Base-by-base conservation (phyloP, 2,329 filamentous ascomycete species). In the Pseudocercospora fijiensis region DNA sequence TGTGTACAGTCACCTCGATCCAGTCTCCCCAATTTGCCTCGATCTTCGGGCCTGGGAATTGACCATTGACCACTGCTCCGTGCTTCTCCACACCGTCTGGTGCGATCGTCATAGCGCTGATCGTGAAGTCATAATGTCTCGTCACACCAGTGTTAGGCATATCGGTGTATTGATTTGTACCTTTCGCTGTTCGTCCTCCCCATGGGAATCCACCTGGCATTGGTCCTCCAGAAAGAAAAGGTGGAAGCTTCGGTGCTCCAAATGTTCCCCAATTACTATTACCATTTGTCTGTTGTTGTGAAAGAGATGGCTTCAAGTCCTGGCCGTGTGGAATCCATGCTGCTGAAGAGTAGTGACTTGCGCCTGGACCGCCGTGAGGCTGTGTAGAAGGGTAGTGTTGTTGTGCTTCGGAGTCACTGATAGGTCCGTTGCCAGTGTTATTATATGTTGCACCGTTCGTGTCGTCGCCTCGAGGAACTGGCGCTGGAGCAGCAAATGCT, bases 21-120 rank as follows among this genome's bases (percentile, higher is more conserved):
- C 71, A 75, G 61, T 77, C 75, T 30, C 73, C 73, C 70, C 72
- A 75, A 57, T 76, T 76, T 16, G 74, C 75, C 63, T 76, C 73
- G 43, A 76, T 74, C 2, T 69, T 70, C 0, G 75, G 74, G 3
- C 71, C 75, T 22, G 75, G 75, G 65, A 72, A 76, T n/a, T 57
- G 69, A 27, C 71, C 72, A 55, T 77, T 76, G 52, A 76, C 65
- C 11, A 76, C 69, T 2, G 75, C 63, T 3, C 65, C 73, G 24
- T 65, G 28, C 43, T 67, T 69, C 43, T 72, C 67, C 0, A 77
- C 73, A 45, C 76, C 75, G 60, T 77, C 76, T 2, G 75, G 75
- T 5, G 69, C 61, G 24, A 77, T 73, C 27, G 63, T 72, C 47
- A 69, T 65, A 24, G 67, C 58, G 18, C 70, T 69, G 57, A 77